These are phyloP conservation scores for Yamadazyma songkhlaensis DNA, from an alignment of 1,139 yeast genomes.

Conservation along the genomic window DNA sequence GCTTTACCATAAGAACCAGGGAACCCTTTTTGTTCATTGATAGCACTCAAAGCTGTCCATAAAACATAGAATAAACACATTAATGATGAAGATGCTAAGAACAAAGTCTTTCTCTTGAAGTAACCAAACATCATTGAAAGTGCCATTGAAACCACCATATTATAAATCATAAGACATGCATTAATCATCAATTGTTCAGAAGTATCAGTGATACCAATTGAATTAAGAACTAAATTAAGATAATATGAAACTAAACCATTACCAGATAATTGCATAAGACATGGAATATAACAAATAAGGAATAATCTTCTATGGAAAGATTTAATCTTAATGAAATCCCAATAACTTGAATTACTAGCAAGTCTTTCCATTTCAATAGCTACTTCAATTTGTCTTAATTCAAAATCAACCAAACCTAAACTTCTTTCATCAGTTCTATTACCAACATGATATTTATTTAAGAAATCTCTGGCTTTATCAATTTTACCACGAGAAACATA, in stretches of 20 bases:
- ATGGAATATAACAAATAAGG: conserved; percentile 11
- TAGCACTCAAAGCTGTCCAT: conserved; percentile 24
- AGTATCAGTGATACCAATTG: conserved; percentile 17
- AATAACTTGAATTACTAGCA: conserved; percentile 3
- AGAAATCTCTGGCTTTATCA: conserved; percentile 31
- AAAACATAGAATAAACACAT: conserved; percentile 14
- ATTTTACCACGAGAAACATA: conserved; percentile 36
- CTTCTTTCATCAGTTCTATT: conserved; percentile 31
- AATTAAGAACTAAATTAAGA: conserved; percentile 17
- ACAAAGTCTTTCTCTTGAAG: conserved; percentile 19
- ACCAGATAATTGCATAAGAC: conserved; percentile 19
- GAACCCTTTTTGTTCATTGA: conserved; percentile 31
- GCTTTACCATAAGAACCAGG: conserved; percentile 30
- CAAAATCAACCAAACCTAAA: conserved; percentile 16
- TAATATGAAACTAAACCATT: conserved; percentile 20
- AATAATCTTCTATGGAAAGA: conserved; percentile 5
- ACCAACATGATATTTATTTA: conserved; percentile 19
- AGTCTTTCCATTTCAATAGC: conserved; percentile 19
- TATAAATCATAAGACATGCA: conserved; percentile 27
- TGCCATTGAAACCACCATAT: conserved; percentile 18
- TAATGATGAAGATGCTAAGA: conserved; percentile 17
- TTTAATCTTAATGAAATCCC: conserved; percentile 9
- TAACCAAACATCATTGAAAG: conserved; percentile 18
- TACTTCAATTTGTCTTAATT: conserved; percentile 32
- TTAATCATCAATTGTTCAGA: conserved; percentile 40